phyloP scores from a whole-genome alignment of 768 basidiomycete species.

The Kwoniella sp. region DNA sequence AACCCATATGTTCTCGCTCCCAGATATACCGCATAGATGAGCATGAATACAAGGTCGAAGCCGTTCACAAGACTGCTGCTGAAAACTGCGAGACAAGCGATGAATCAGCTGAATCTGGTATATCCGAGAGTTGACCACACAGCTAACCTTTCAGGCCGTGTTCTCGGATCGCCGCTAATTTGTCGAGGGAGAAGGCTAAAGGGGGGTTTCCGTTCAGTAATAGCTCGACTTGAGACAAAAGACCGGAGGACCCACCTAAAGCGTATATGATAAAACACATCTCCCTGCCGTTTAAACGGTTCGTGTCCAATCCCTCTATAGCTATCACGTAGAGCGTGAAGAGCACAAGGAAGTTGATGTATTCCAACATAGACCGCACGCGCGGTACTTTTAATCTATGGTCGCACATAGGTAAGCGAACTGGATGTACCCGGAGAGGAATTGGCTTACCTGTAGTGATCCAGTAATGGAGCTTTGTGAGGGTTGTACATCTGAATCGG shows the following conservation, averaged over 20 bases:
- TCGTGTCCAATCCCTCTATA: slow-evolving; percentile 71
- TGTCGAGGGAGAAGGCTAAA: slow-evolving; percentile 82
- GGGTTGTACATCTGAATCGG: slow-evolving; percentile 95
- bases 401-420: neutral
- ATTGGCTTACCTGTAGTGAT: slow-evolving; percentile 81
- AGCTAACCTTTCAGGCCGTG: slow-evolving; percentile 82
- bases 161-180: slow-evolving; percentile 92
- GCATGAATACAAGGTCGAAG: slow-evolving; percentile 88
- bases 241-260: slow-evolving; percentile 48
- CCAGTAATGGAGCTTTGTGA: slow-evolving; percentile 86
- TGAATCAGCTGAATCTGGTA: slow-evolving; percentile 39
- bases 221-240: slow-evolving; percentile 27
- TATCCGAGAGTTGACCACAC: neutral
- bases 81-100: slow-evolving; percentile 35
- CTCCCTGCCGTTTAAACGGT: slow-evolving; percentile 70
- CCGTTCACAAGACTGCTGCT: slow-evolving; percentile 64
- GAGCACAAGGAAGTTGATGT: slow-evolving; percentile 79
- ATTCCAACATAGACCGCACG: slow-evolving; percentile 86
- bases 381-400: slow-evolving; percentile 80
- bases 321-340: slow-evolving; percentile 82
- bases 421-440: neutral
- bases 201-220: slow-evolving; percentile 50
- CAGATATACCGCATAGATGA: slow-evolving; percentile 75
- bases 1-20: slow-evolving; percentile 77
- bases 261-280: slow-evolving; percentile 70